Evolutionary conservation across 164 flowering plant species (phyloP).

Genomic region (Brasenia schreberi): DNA sequence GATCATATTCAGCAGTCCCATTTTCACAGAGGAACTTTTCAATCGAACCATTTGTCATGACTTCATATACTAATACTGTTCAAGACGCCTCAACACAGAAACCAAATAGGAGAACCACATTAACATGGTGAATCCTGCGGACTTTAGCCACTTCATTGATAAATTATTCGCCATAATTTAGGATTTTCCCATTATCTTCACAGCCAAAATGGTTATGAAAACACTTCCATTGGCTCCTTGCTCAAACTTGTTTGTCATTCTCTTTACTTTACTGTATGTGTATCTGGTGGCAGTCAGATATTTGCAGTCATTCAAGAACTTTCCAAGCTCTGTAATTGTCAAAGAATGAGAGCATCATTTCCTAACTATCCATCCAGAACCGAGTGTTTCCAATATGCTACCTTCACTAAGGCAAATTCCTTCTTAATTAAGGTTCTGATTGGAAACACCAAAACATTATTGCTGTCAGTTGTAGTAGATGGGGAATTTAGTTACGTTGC

Average conservation of each 20-base stretch:
- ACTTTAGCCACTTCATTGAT: conserved; percentile 6
- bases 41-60: conserved; percentile 7
- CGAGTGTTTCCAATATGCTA: no score
- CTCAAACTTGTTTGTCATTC: conserved; percentile 23
- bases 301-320: conserved; percentile 13
- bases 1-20: not conserved
- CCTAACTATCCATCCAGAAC: no score
- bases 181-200: conserved; percentile 21
- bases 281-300: conserved; percentile 17
- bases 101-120: conserved; percentile 8
- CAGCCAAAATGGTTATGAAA: conserved; percentile 23
- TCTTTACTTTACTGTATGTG: conserved; percentile 18
- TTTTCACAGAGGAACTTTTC: conserved; percentile 5
- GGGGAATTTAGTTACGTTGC: no score
- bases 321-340: not conserved
- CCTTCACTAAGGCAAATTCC: no score
- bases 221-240: conserved; percentile 40
- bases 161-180: conserved; percentile 2
- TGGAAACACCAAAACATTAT: no score
- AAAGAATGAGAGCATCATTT: no score
- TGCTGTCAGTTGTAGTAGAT: no score
- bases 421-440: no score
- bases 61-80: conserved; percentile 6
- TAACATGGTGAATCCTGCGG: conserved; percentile 4
- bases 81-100: conserved; percentile 3